Conservation (phyloP, 768 basidiomycete species). For the Hortiboletus campestris region DNA sequence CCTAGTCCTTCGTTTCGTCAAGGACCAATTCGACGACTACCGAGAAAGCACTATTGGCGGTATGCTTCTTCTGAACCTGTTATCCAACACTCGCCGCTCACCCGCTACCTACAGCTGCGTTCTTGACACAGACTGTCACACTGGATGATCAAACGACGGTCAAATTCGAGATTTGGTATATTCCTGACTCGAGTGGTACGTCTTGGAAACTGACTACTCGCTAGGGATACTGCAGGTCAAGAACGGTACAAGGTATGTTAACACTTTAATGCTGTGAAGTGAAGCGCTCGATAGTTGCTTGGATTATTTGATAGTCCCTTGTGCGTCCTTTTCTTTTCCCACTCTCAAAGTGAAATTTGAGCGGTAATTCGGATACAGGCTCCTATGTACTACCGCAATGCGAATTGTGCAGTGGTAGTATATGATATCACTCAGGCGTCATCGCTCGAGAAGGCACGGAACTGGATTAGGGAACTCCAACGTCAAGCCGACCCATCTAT, state of each 20-base stretch:
- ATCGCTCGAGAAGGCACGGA: slow-evolving; percentile 92
- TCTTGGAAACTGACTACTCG: neutral
- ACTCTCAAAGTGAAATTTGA: neutral
- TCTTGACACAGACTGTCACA: slow-evolving; percentile 95
- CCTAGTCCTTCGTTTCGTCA: slow-evolving; percentile 93
- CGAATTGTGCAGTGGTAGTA: slow-evolving; percentile 91
- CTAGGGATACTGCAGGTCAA: slow-evolving; percentile 94
- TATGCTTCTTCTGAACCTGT: slow-evolving; percentile 24
- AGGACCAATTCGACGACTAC: slow-evolving; percentile 95
- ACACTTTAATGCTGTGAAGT: neutral
- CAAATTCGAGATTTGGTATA: slow-evolving; percentile 97
- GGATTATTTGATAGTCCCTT: slow-evolving; percentile 37
- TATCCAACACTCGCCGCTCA: slow-evolving; percentile 13
- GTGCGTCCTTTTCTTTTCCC: slow-evolving; percentile 33
- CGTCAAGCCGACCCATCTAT: slow-evolving; percentile 97
- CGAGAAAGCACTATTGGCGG: slow-evolving; percentile 94
- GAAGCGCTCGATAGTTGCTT: neutral
- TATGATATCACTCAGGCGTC: slow-evolving; percentile 94
- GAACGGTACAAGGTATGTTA: slow-evolving; percentile 83
- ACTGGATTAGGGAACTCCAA: slow-evolving; percentile 95
- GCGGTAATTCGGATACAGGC: slow-evolving; percentile 45
- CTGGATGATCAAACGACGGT: slow-evolving; percentile 87
- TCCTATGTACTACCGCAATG: slow-evolving; percentile 96
- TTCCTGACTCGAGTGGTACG: neutral
- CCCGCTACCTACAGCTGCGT: slow-evolving; percentile 64